phyloP scores from a whole-genome alignment of 2,329 filamentous ascomycete genomes.

The Cercospora sp. region DNA sequence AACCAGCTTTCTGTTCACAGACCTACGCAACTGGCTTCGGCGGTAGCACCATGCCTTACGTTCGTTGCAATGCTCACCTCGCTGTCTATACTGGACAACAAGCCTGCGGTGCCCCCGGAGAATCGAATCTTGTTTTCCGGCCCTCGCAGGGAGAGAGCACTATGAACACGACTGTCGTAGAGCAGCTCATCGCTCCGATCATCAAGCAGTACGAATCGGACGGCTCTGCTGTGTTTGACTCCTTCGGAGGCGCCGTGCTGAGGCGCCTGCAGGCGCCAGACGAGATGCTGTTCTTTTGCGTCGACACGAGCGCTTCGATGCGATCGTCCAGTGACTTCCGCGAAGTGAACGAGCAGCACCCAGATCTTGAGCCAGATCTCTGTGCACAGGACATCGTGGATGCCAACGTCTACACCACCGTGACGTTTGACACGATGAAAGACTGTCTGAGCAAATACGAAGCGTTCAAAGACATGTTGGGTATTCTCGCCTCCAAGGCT shows the following conservation, averaged over 20 bases:
- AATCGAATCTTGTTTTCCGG: conserved; percentile 40
- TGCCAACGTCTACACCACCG: conserved; percentile 17
- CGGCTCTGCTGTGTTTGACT: conserved; percentile 41
- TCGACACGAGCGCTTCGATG: conserved; percentile 43
- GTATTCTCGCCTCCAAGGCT: conserved; percentile 22
- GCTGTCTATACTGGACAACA: conserved; percentile 43
- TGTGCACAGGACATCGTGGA: conserved; percentile 11
- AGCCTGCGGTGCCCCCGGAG: conserved; percentile 37
- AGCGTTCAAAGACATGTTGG: conserved; percentile 36
- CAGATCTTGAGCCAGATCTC: conserved; percentile 18
- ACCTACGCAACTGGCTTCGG: conserved; percentile 35
- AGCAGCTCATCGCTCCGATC: conserved; percentile 41
- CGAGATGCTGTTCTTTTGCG: conserved; percentile 41
- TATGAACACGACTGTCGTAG: conserved; percentile 41
- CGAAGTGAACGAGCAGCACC: conserved; percentile 33
- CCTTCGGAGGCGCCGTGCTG: conserved; percentile 35
- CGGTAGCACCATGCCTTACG: conserved; percentile 39
- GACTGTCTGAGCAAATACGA: conserved; percentile 32
- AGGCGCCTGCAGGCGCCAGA: conserved; percentile 37
- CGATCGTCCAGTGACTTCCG: conserved; percentile 34
- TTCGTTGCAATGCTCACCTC: conserved; percentile 38
- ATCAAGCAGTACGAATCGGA: conserved; percentile 36
- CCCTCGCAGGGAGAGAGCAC: conserved; percentile 37
- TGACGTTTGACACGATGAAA: conserved; percentile 34
- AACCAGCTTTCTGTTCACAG: conserved; percentile 38